phyloP scores from a whole-genome alignment of 768 basidiomycete genomes.

The Podaxis carcinomalis region DNA sequence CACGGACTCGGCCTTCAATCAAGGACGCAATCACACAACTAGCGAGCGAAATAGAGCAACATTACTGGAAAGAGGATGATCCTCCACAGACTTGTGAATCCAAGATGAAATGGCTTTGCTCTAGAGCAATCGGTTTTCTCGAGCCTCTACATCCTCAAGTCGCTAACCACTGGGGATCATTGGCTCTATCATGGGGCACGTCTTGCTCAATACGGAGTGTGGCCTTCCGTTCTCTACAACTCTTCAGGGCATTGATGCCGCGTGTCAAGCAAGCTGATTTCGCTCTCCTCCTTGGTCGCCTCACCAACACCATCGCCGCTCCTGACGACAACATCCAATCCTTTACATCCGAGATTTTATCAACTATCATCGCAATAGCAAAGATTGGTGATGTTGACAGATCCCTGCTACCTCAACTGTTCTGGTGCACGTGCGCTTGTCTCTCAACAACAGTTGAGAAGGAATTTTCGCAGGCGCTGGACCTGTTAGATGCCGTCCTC shows the following conservation, averaged over 20 bases:
- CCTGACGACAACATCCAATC: conserved; percentile 72
- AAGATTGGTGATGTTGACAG: conserved; percentile 52
- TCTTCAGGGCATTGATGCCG: conserved; percentile 81
- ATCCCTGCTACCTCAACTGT: conserved; percentile 72
- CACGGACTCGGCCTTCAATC: conserved; percentile 43
- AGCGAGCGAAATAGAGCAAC: conserved; percentile 50
- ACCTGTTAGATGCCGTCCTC: conserved; percentile 62
- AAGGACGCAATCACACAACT: conserved; percentile 49
- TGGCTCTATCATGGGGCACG: conserved; percentile 83
- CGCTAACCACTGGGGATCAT: conserved; percentile 70
- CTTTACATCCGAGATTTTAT: conserved; percentile 80
- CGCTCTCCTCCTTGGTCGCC: conserved; percentile 72
- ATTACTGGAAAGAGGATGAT: conserved; percentile 76
- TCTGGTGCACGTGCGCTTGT: conserved; percentile 82
- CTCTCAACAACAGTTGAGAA: conserved; percentile 78
- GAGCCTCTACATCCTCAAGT: conserved; percentile 68
- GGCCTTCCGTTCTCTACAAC: conserved; percentile 85
- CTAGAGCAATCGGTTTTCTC: conserved; percentile 61
- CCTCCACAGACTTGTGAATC: conserved; percentile 46
- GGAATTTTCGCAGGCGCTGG: conserved; percentile 70
- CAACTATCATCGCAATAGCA: conserved; percentile 65
- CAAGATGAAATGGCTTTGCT: conserved; percentile 67
- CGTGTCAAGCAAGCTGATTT: conserved; percentile 67
- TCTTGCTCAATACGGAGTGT: conserved; percentile 81
- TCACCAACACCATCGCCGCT: conserved; percentile 81